Evolutionary conservation across 2,329 filamentous ascomycete species (phyloP), one percentile per base, ranked within the genome.

Genomic region (Pyrenochaeta sp.): DNA sequence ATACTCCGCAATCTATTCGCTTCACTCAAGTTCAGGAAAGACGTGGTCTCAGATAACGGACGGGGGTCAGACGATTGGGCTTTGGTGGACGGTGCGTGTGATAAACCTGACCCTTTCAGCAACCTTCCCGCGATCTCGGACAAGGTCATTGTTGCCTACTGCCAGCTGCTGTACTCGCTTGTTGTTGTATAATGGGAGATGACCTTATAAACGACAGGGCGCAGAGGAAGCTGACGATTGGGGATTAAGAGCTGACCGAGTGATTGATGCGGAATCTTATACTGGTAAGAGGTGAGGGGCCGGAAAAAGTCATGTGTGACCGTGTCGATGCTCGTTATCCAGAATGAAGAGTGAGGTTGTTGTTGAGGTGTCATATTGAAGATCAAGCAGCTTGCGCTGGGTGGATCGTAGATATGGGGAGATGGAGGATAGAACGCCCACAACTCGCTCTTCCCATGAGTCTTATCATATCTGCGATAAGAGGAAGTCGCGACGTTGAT

Each of bases 291-390:
- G 61, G 61, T 54, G 60, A 65, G 64, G 51, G 60, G 44, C n/a
- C n/a, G n/a, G n/a, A n/a, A 47, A 68, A 69, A 67, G 64, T 63
- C 66, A 68, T 69, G 61, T 65, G 62, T 60, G 61, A 67, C 65
- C 65, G 68, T 66, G 55, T 63, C 60, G 54, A 70, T 71, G 67
- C 61, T 69, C 53, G 55, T 65, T 69, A 71, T 69, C 47, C 56
- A 56, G 55, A 36, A 44, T 49, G 48, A 50, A 53, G 48, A 46
- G 54, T 48, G 48, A 53, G 49, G 51, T 24, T 57, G 52, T 63
- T 55, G 52, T 56, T 53, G 61, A 61, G 53, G 51, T 48, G 47
- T 48, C 54, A 56, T 56, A 42, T 11, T 43, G 35, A 18, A 46
- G 38, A 34, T 26, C 10, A n/a, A n/a, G n/a, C n/a, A n/a, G n/a